These are phyloP conservation scores for Ustilago shanxiensis DNA, from an alignment of 1,284 basidiomycete species.

Conservation along the genomic window DNA sequence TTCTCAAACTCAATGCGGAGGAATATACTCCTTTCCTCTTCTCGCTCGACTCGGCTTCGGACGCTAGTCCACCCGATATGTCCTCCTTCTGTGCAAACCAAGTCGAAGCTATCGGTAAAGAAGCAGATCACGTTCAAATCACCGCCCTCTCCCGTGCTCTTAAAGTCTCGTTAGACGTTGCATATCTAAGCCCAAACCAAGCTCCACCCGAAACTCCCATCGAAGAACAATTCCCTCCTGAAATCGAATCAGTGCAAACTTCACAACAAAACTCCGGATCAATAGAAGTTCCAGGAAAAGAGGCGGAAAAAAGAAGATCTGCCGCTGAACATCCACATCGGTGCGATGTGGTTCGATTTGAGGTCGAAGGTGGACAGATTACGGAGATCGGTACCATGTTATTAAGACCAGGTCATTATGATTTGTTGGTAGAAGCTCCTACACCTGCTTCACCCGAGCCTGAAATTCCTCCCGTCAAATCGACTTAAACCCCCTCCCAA, in stretches of 20 bases:
- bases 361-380: constrained; percentile 57
- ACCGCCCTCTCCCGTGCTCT: constrained; percentile 59
- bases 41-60: constrained; percentile 29
- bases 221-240: constrained; percentile 34
- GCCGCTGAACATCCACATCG: constrained; percentile 37
- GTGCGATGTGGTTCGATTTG: constrained; percentile 62
- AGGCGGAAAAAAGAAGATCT: constrained; percentile 20
- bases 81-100: constrained; percentile 57
- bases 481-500: constrained; percentile 1
- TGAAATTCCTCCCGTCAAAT: constrained; percentile 45
- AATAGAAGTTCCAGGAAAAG: constrained; percentile 45
- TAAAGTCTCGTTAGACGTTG: constrained; percentile 59
- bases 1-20: constrained; percentile 59
- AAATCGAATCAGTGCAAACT: constrained; percentile 12
- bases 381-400: constrained; percentile 59
- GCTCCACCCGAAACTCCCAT: constrained; percentile 52
- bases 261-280: constrained; percentile 17
- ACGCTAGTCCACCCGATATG: constrained; percentile 49
- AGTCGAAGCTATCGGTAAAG: constrained; percentile 65
- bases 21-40: constrained; percentile 64
- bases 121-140: constrained; percentile 67
- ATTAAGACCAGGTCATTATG: constrained; percentile 58
- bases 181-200: constrained; percentile 55
- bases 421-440: constrained; percentile 56
- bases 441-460: constrained; percentile 51